Conservation (phyloP, 306 rosid species). For the Hippophae tibetana region DNA sequence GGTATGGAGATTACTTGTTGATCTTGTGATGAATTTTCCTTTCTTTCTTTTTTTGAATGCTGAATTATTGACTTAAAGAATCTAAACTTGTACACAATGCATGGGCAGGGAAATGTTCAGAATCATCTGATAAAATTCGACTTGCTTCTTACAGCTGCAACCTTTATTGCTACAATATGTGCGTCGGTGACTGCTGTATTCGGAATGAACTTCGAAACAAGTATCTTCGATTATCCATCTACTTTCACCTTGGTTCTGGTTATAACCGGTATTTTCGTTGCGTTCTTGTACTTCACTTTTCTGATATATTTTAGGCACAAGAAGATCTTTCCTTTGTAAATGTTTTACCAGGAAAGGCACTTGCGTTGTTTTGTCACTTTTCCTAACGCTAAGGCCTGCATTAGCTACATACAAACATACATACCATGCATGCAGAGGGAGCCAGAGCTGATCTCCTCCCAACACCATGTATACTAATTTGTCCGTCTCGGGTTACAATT, state of each 20-base stretch:
- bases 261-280: constrained; percentile 45
- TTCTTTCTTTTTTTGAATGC: constrained; percentile 14
- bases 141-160: constrained; percentile 88
- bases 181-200: constrained; percentile 77
- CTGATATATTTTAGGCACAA: constrained; percentile 58
- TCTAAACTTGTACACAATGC: constrained; percentile 12
- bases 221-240: constrained; percentile 44
- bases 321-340: constrained; percentile 55
- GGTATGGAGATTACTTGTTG: constrained; percentile 21
- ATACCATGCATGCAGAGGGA: too few relatives aligned
- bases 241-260: constrained; percentile 56
- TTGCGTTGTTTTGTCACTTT: too few relatives aligned
- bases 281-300: constrained; percentile 41
- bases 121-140: constrained; percentile 84
- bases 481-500: too few relatives aligned
- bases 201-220: constrained; percentile 66
- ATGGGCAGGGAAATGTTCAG: constrained; percentile 80
- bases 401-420: too few relatives aligned
- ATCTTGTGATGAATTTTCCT: constrained; percentile 8
- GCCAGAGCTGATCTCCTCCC: too few relatives aligned
- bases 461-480: too few relatives aligned
- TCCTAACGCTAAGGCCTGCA: too few relatives aligned
- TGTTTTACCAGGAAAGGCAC: constrained; percentile 3
- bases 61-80: constrained; percentile 1
- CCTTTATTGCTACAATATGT: constrained; percentile 64